Percentiles rank a stretch among this genome's conserved stretches.
Evolutionary conservation across 1,284 basidiomycete genomes (phyloP).

Genomic region (Agroathelia rolfsii): DNA sequence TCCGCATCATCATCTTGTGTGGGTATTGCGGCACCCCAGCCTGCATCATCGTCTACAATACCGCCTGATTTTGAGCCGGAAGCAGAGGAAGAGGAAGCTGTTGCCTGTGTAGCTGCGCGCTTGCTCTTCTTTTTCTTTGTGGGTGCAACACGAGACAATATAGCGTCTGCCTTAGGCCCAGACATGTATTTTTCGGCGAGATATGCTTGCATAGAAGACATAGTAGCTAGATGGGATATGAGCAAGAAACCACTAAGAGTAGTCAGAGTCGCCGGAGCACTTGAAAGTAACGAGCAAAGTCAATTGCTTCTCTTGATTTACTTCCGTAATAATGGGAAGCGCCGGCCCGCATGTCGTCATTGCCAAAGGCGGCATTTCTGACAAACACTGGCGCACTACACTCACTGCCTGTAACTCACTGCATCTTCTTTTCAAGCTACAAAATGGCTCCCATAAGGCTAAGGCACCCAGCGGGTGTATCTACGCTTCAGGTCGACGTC

Average conservation of each 20-base stretch:
- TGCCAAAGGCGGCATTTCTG: no score
- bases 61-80: no score
- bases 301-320: no score
- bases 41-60: conserved; percentile 62
- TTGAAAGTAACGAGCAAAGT: no score
- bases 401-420: no score
- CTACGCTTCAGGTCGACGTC: conserved; percentile 64
- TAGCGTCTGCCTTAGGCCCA: conserved; percentile 93
- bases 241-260: no score
- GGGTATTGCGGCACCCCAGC: conserved; percentile 39
- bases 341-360: no score
- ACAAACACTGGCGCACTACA: no score
- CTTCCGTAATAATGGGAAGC: no score
- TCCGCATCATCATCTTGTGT: conserved; percentile 34
- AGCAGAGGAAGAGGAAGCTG: conserved; percentile 22
- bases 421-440: no score
- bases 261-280: no score
- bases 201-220: conserved; percentile 52
- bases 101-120: conserved; percentile 34
- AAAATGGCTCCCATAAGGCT: conserved; percentile 66
- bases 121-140: conserved; percentile 68
- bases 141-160: conserved; percentile 59
- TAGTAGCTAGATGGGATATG: no score
- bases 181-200: conserved; percentile 90
- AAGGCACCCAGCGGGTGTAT: conserved; percentile 73